Evolutionary conservation across 177 flowering plant species (phyloP).

Genomic region (Tripterygium wilfordii): DNA sequence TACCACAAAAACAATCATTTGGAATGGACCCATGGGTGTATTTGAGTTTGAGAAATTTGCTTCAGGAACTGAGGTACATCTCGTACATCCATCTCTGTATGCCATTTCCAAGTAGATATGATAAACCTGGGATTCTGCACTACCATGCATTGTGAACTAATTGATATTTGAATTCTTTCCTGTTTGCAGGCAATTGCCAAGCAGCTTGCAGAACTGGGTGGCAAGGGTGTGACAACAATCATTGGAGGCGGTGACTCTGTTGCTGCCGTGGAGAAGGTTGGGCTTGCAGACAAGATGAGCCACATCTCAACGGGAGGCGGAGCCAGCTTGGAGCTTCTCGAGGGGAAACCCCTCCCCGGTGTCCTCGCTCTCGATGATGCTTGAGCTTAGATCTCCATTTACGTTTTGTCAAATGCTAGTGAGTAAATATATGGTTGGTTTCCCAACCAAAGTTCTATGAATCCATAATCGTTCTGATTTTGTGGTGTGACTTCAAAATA

Average conservation of each 20-base stretch:
- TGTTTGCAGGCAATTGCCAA: conserved; percentile 58
- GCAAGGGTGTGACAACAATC: conserved; percentile 74
- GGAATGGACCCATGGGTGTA: conserved; percentile 96
- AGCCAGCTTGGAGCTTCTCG: conserved; percentile 86
- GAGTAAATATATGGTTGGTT: no score
- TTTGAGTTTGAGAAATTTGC: conserved; percentile 79
- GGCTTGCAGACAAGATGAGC: conserved; percentile 80
- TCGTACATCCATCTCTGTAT: not conserved
- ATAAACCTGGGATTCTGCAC: not conserved
- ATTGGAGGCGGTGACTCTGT: conserved; percentile 93
- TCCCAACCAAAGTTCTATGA: no score
- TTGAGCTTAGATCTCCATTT: no score
- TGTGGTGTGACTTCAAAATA: no score
- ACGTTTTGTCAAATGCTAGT: no score
- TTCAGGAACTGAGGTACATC: conserved; percentile 30
- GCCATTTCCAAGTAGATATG: not conserved
- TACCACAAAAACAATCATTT: conserved; percentile 63
- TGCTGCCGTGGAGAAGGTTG: conserved; percentile 87
- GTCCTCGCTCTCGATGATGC: conserved; percentile 80
- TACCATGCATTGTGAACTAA: not conserved
- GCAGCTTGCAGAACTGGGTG: conserved; percentile 73
- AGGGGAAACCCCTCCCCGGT: conserved; percentile 76
- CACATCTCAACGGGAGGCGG: conserved; percentile 94
- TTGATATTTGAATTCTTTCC: not conserved
- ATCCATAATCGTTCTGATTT: no score